phyloP scores from a whole-genome alignment of 75 land plant species.

The Pinus albicaulis region DNA sequence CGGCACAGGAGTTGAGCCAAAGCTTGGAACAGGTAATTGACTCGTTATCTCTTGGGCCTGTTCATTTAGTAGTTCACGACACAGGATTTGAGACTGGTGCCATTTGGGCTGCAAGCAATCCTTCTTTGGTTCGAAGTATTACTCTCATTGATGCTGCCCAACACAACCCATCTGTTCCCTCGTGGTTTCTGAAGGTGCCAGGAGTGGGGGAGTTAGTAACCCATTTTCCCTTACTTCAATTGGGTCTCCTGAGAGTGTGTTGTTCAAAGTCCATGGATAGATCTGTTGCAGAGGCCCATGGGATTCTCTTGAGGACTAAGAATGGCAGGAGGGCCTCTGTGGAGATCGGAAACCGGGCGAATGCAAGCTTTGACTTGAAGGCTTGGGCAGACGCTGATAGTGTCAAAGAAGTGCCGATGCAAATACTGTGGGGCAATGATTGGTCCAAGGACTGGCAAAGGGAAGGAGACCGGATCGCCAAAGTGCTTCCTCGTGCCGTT shows the following conservation, averaged over 20 bases:
- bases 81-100: slow-evolving; percentile 46
- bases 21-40: slow-evolving; percentile 46
- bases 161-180: slow-evolving; percentile 50
- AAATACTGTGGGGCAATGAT: slow-evolving; percentile 68
- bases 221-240: slow-evolving; percentile 24
- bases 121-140: slow-evolving; percentile 51
- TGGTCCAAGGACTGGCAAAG: slow-evolving; percentile 70
- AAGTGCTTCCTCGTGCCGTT: slow-evolving; percentile 44
- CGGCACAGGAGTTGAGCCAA: slow-evolving; percentile 4
- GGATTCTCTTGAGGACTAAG: slow-evolving; percentile 52
- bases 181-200: slow-evolving; percentile 51
- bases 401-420: slow-evolving; percentile 51
- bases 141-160: slow-evolving; percentile 61
- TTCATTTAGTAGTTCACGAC: slow-evolving; percentile 87
- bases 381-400: slow-evolving; percentile 51
- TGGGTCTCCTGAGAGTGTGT: slow-evolving; percentile 38
- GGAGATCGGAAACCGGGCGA: slow-evolving; percentile 51
- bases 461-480: slow-evolving; percentile 46
- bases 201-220: slow-evolving; percentile 46
- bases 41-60: slow-evolving; percentile 51
- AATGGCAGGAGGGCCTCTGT: slow-evolving; percentile 47
- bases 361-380: slow-evolving; percentile 61
- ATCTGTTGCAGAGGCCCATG: slow-evolving; percentile 52
- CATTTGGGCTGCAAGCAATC: slow-evolving; percentile 53
- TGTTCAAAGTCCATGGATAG: slow-evolving; percentile 44